Evolutionary conservation across 169 alveolate species (phyloP).

Genomic region (Eimeria praecox): DNA sequence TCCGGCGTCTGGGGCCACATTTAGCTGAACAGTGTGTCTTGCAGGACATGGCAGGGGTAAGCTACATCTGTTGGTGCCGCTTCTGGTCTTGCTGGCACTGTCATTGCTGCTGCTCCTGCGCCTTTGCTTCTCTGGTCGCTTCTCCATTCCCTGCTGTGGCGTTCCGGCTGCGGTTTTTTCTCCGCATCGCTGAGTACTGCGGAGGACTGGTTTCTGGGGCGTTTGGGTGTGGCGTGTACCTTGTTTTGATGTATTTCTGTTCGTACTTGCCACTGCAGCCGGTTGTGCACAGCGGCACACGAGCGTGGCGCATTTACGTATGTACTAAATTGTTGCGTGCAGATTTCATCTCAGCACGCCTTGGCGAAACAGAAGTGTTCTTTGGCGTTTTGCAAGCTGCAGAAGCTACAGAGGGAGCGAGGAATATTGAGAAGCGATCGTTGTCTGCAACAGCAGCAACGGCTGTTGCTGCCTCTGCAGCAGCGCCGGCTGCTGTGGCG

Average conservation of each 20-base stretch:
- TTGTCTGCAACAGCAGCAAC: not conserved
- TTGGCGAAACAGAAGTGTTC: not conserved
- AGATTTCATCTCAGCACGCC: not conserved
- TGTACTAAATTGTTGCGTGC: not conserved
- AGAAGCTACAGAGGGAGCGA: conserved; percentile 24
- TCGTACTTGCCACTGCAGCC: not conserved
- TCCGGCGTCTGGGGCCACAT: conserved; percentile 18
- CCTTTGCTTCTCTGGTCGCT: not conserved
- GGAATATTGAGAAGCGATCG: not conserved
- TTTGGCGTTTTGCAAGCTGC: conserved; percentile 13
- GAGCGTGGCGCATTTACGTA: not conserved
- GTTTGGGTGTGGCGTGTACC: not conserved
- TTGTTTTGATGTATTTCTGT: not conserved
- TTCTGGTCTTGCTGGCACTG: not conserved
- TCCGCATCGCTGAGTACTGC: not conserved
- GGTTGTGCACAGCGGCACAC: not conserved
- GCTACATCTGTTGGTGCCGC: not conserved
- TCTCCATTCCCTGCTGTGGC: not conserved
- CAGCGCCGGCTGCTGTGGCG: conserved; percentile 51
- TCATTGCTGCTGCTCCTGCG: not conserved
- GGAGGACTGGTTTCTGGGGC: not conserved
- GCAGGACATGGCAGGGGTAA: conserved; percentile 54
- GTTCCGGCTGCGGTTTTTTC: not conserved
- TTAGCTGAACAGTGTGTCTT: conserved; percentile 60
- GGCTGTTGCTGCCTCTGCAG: conserved; percentile 36